Evolutionary conservation across 441 rosid genomes (phyloP).

Genomic region (Cnidoscolus chayamansa): DNA sequence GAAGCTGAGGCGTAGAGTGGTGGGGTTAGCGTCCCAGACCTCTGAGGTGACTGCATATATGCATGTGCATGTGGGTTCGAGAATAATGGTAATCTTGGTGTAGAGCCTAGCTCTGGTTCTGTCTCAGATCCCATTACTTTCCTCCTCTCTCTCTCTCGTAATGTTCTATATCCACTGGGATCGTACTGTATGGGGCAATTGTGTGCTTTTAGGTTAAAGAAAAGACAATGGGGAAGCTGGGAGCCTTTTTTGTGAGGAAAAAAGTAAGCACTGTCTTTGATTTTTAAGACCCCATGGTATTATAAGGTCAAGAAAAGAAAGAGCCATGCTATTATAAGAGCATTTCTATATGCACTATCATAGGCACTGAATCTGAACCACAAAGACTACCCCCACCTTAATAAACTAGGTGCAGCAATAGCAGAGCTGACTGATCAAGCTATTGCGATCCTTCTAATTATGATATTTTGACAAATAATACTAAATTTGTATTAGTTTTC

Average conservation of each 20-base stretch:
- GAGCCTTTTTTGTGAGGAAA: not conserved
- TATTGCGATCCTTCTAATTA: constrained; percentile 1
- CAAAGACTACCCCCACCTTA: not conserved
- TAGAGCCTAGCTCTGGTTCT: constrained; percentile 32
- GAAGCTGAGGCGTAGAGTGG: constrained; percentile 57
- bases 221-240: constrained; percentile 19
- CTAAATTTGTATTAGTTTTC: too few relatives aligned
- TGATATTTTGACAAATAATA: not conserved
- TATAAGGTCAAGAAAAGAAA: too few relatives aligned
- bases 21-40: constrained; percentile 53
- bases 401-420: not conserved
- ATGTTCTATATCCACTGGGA: not conserved
- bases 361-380: not conserved
- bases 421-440: not conserved
- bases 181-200: not conserved
- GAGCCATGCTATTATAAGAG: not conserved
- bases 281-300: not conserved
- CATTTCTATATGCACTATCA: not conserved
- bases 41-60: constrained; percentile 43
- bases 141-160: not conserved
- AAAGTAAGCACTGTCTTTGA: not conserved
- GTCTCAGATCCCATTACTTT: constrained; percentile 34
- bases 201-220: constrained; percentile 6
- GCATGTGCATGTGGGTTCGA: constrained; percentile 30
- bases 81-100: constrained; percentile 35